These are phyloP conservation scores for Triticum monococcum DNA, from an alignment of 176 grass and related monocot genomes.

Conservation along the genomic window DNA sequence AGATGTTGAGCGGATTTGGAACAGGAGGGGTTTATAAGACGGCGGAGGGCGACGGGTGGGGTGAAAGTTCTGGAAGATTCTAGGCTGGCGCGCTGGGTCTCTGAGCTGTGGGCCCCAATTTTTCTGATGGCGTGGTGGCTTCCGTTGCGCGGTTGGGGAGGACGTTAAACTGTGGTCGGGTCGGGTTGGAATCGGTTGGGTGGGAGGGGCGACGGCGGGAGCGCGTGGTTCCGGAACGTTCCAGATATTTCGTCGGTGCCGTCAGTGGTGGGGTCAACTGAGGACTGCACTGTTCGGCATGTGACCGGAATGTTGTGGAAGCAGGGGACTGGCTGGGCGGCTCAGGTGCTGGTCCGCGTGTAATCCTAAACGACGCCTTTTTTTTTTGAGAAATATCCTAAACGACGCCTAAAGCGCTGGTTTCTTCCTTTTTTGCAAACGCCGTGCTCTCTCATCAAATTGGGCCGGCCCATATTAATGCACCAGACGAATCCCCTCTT, in stretches of 20 bases:
- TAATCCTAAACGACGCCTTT: too few species aligned
- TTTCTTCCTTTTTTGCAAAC: too few species aligned
- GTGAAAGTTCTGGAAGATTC: conserved; percentile 42
- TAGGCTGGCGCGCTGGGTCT: neutral
- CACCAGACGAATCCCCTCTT: too few species aligned
- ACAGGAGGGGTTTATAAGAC: conserved; percentile 5
- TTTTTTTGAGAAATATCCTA: too few species aligned
- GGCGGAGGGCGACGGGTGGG: neutral
- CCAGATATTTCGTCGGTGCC: conserved; percentile 21
- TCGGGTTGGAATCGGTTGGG: neutral
- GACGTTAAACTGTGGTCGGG: too few species aligned
- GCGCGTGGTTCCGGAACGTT: conserved; percentile 33
- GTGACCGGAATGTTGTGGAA: neutral
- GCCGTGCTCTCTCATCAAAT: too few species aligned
- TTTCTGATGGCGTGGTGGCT: neutral
- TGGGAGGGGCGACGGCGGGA: neutral
- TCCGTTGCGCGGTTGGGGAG: neutral
- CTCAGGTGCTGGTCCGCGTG: neutral
- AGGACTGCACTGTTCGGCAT: neutral
- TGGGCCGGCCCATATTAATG: too few species aligned
- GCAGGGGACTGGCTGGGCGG: neutral
- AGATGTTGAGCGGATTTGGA: neutral
- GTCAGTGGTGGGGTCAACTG: neutral
- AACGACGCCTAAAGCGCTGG: too few species aligned
- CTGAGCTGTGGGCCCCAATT: conserved; percentile 35